These are phyloP conservation scores for Colletotrichum agaves DNA, from an alignment of 2,329 filamentous ascomycete genomes.

Conservation along the genomic window DNA sequence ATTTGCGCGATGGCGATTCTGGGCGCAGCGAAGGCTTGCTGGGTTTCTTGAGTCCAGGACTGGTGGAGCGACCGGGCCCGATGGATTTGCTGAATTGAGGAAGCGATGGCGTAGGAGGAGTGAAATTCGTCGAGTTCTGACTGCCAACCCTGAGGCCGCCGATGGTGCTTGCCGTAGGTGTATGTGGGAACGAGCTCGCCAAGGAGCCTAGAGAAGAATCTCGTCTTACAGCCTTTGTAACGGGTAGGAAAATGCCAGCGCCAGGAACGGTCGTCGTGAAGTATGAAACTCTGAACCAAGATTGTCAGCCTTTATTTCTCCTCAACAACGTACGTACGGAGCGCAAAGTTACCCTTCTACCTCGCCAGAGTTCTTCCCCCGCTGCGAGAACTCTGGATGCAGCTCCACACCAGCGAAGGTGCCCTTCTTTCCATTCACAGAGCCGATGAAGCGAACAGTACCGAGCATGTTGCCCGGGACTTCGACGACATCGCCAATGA, in stretches of 20 bases:
- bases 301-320: slow-evolving; percentile 38
- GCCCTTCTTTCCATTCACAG: slow-evolving; percentile 88
- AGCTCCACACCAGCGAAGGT: slow-evolving; percentile 94
- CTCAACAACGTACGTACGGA: slow-evolving; percentile 29
- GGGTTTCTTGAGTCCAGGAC: slow-evolving; percentile 76
- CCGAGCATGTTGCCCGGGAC: slow-evolving; percentile 95
- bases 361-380: slow-evolving; percentile 95
- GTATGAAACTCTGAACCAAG: slow-evolving; percentile 70
- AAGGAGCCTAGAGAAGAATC: slow-evolving; percentile 63
- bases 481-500: slow-evolving; percentile 86
- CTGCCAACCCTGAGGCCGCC: slow-evolving; percentile 62
- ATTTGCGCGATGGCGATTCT: slow-evolving; percentile 82
- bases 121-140: slow-evolving; percentile 69
- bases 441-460: slow-evolving; percentile 87
- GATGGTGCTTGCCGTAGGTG: slow-evolving; percentile 74
- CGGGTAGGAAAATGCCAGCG: slow-evolving; percentile 92
- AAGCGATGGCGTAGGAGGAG: slow-evolving; percentile 72
- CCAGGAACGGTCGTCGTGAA: slow-evolving; percentile 83
- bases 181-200: slow-evolving; percentile 67
- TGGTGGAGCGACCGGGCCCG: slow-evolving; percentile 71
- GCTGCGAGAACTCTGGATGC: slow-evolving; percentile 78
- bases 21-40: slow-evolving; percentile 82
- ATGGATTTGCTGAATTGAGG: slow-evolving; percentile 91
- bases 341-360: slow-evolving; percentile 81
- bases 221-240: slow-evolving; percentile 80